Evolutionary conservation across 1,284 basidiomycete species (phyloP).

Genomic region (Cutaneotrichosporon sp.): DNA sequence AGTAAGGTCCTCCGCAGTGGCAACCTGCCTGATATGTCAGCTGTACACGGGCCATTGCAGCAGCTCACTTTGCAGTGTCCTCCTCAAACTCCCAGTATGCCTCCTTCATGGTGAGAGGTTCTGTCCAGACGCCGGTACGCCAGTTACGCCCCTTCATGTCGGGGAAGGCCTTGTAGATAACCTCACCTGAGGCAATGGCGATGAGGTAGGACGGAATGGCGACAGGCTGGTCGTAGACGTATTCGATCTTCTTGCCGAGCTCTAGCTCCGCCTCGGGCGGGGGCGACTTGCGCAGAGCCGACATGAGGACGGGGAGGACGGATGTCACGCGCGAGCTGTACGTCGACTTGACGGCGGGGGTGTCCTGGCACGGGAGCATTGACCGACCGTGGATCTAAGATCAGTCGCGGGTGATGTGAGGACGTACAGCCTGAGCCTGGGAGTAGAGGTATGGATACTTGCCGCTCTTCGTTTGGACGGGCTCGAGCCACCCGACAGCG

Average conservation of each 20-base stretch:
- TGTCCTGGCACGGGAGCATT: conserved; percentile 68
- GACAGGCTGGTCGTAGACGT: conserved; percentile 59
- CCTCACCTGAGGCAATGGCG: conserved; percentile 78
- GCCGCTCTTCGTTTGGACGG: conserved; percentile 87
- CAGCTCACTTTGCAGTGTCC: conserved; percentile 64
- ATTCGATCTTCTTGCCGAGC: conserved; percentile 57
- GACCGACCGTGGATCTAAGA: conserved; percentile 68
- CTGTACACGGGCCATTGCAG: background rate
- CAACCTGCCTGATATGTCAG: conserved; percentile 47
- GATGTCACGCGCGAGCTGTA: conserved; percentile 72
- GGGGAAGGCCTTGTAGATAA: conserved; percentile 67
- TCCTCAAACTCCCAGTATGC: conserved; percentile 84
- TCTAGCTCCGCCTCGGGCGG: conserved; percentile 62
- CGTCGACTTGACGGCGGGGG: conserved; percentile 54
- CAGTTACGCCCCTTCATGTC: conserved; percentile 61
- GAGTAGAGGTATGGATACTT: conserved; percentile 85
- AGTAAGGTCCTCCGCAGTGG: conserved; percentile 67
- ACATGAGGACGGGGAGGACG: conserved; percentile 74
- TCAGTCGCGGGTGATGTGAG: conserved; percentile 14
- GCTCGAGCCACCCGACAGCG: conserved; percentile 89
- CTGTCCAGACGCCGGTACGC: conserved; percentile 82
- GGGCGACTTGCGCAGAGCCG: conserved; percentile 72
- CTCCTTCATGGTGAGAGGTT: conserved; percentile 72
- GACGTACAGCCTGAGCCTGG: conserved; percentile 72
- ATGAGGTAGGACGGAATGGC: conserved; percentile 81